Conservation (phyloP, 148 eudicot genomes). For the Tetragonia tetragonoides region DNA sequence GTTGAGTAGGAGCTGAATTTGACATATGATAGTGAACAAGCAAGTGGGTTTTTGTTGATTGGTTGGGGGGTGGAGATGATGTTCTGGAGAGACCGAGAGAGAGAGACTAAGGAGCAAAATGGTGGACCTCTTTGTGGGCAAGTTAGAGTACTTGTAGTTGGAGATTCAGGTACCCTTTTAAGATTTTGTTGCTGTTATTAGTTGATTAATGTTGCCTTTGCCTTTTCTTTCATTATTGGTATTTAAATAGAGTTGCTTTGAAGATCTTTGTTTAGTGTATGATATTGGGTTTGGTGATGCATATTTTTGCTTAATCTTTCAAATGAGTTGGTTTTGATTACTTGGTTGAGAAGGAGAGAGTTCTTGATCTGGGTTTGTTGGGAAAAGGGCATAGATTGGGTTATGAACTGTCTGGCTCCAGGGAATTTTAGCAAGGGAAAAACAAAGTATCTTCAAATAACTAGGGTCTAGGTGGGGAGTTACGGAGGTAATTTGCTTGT, state of each 20-base stretch:
- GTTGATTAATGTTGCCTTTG: neutral
- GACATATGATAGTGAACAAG: neutral
- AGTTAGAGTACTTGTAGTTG: conserved; percentile 85
- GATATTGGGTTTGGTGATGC: neutral
- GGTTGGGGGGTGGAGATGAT: conserved; percentile 28
- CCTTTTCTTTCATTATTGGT: neutral
- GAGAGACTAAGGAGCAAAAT: conserved; percentile 56
- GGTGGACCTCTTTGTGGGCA: conserved; percentile 82
- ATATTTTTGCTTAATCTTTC: neutral
- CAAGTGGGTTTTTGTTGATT: conserved; percentile 11
- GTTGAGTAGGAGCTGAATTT: conserved; percentile 12
- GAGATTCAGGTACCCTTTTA: conserved; percentile 70
- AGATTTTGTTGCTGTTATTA: neutral
- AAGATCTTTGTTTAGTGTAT: neutral
- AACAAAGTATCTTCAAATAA: neutral
- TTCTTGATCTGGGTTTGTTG: neutral
- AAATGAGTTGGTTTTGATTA: neutral
- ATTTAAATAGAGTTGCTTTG: neutral
- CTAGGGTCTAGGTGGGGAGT: neutral
- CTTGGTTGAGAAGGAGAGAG: neutral
- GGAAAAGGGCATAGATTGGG: neutral
- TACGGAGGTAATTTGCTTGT: neutral
- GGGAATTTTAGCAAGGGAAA: neutral
- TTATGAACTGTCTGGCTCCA: neutral
- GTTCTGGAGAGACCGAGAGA: conserved; percentile 89